Evolutionary conservation across 2,329 filamentous ascomycete genomes (phyloP).

Genomic region (Penicillium sp.): DNA sequence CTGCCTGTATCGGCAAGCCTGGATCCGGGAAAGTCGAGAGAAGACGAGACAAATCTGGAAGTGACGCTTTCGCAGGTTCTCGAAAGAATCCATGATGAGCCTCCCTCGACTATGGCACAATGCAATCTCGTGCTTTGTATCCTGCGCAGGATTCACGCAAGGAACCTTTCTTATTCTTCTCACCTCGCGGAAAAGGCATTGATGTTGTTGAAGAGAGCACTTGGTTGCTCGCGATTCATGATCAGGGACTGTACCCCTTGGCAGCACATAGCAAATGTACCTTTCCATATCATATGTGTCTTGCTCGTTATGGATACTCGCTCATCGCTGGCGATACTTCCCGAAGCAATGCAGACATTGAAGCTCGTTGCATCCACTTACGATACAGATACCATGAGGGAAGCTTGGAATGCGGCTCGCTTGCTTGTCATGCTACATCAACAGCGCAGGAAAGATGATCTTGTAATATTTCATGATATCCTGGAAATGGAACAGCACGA

Average conservation of each 20-base stretch:
- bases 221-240: constrained; percentile 49
- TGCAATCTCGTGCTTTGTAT: constrained; percentile 56
- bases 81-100: constrained; percentile 39
- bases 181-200: constrained; percentile 48
- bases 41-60: constrained; percentile 45
- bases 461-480: constrained; percentile 29
- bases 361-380: constrained; percentile 44
- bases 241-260: constrained; percentile 49
- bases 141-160: constrained; percentile 52
- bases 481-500: constrained; percentile 27
- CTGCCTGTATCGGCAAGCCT: constrained; percentile 54
- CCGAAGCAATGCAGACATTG: constrained; percentile 51
- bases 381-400: constrained; percentile 48
- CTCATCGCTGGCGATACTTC: constrained; percentile 49
- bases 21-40: constrained; percentile 48
- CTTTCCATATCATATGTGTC: constrained; percentile 57
- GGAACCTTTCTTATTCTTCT: constrained; percentile 46
- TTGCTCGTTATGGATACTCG: constrained; percentile 55
- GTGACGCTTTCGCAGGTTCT: constrained; percentile 42
- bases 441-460: constrained; percentile 43
- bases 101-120: constrained; percentile 51
- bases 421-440: constrained; percentile 55
- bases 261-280: constrained; percentile 60
- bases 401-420: constrained; percentile 54
- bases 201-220: constrained; percentile 42